Conservation (phyloP, 192 early-diverging fungal genomes). For the Phycomyces nitens region DNA sequence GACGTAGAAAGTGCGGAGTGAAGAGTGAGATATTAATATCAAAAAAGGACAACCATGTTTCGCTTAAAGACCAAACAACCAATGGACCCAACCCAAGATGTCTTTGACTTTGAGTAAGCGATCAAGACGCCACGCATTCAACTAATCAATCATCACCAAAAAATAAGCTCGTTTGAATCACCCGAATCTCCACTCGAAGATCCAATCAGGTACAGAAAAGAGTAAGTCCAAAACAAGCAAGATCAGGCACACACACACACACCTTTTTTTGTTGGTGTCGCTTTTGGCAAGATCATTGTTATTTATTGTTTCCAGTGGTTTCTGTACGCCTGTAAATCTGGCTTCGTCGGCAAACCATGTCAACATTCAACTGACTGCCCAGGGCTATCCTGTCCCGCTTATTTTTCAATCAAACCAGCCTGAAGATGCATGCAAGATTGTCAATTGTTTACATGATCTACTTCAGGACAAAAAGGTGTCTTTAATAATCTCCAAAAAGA, state of each 20-base stretch:
- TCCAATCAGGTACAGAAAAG: neutral
- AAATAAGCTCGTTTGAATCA: neutral
- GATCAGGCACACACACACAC: too few species aligned
- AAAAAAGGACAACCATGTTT: too few species aligned
- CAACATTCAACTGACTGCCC: conserved; percentile 31
- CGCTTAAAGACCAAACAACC: neutral
- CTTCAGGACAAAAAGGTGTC: conserved; percentile 29
- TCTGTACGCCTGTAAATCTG: conserved; percentile 19
- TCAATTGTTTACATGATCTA: conserved; percentile 32
- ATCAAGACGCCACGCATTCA: neutral
- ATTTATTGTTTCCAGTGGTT: neutral
- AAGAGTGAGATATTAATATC: too few species aligned
- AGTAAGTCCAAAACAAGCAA: too few species aligned
- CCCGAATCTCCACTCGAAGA: neutral
- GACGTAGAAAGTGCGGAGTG: too few species aligned
- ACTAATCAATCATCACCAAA: neutral
- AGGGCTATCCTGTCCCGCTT: conserved; percentile 37
- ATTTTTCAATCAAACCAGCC: conserved; percentile 23
- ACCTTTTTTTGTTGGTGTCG: too few species aligned
- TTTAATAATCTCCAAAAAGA: neutral
- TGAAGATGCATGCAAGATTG: conserved; percentile 26
- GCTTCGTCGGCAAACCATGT: conserved; percentile 28
- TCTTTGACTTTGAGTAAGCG: neutral
- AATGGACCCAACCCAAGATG: neutral
- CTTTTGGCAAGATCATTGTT: too few species aligned